phyloP scores from a whole-genome alignment of 768 basidiomycete genomes.

The Hirschioporus abietinus region DNA sequence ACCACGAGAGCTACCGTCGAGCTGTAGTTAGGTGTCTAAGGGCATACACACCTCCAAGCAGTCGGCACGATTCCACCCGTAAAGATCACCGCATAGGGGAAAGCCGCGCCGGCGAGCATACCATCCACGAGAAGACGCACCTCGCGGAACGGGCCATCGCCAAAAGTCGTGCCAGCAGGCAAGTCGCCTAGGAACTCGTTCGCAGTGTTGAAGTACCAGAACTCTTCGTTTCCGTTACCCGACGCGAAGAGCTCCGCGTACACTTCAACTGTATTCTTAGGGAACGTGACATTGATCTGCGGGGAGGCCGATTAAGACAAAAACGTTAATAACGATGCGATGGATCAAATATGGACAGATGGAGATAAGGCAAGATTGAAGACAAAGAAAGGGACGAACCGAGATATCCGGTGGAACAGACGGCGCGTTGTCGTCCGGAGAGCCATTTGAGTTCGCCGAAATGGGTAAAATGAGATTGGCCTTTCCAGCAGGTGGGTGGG shows the following conservation, averaged over 20 bases:
- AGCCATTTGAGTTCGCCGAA: slow-evolving; percentile 55
- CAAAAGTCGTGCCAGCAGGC: slow-evolving; percentile 43
- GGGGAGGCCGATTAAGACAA: background rate
- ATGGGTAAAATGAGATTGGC: slow-evolving; percentile 67
- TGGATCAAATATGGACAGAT: slow-evolving; percentile 2
- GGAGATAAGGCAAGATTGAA: background rate
- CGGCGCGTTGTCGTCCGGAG: slow-evolving; percentile 52
- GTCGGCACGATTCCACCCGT: slow-evolving; percentile 70
- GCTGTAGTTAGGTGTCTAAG: background rate
- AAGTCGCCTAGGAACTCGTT: slow-evolving; percentile 52
- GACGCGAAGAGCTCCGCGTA: slow-evolving; percentile 71
- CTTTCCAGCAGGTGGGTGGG: slow-evolving; percentile 52
- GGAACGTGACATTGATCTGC: slow-evolving; percentile 64
- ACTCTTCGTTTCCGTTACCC: slow-evolving; percentile 63
- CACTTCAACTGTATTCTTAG: slow-evolving; percentile 59
- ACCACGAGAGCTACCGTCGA: background rate
- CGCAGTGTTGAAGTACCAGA: slow-evolving; percentile 74
- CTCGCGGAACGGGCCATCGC: slow-evolving; percentile 54
- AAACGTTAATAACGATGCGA: background rate
- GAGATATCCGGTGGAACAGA: slow-evolving; percentile 73
- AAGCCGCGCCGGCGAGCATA: slow-evolving; percentile 47
- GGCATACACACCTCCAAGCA: slow-evolving; percentile 52
- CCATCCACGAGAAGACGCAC: slow-evolving; percentile 56
- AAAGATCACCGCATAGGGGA: slow-evolving; percentile 61
- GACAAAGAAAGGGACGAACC: slow-evolving; percentile 30